These are phyloP conservation scores for Pyricularia grisea DNA, from an alignment of 2,329 filamentous ascomycete genomes.

Conservation along the genomic window DNA sequence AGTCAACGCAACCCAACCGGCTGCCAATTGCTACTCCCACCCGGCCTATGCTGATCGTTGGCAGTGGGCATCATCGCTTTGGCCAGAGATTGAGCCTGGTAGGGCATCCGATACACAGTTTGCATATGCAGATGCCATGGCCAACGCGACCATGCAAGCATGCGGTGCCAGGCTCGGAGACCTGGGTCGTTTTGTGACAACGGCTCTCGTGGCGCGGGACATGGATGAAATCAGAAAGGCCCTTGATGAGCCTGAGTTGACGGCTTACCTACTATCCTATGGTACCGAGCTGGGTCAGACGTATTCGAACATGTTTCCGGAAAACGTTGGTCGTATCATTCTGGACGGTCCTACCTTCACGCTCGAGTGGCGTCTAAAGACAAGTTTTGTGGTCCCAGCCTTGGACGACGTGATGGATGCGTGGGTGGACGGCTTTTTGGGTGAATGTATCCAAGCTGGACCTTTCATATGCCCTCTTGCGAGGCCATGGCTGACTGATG, in stretches of 20 bases:
- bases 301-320: constrained; percentile 40
- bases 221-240: constrained; percentile 37
- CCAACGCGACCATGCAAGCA: constrained; percentile 31
- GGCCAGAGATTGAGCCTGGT: constrained; percentile 11
- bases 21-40: constrained; percentile 34
- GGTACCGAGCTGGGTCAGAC: constrained; percentile 43
- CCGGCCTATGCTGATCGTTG: constrained; percentile 36
- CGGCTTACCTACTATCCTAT: constrained; percentile 40
- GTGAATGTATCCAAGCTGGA: constrained; percentile 38
- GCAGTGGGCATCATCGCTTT: constrained; percentile 23
- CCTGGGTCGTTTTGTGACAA: constrained; percentile 34
- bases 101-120: constrained; percentile 21
- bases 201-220: constrained; percentile 36
- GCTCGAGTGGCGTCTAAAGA: constrained; percentile 32
- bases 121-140: constrained; percentile 33
- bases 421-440: constrained; percentile 39
- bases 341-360: constrained; percentile 40
- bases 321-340: constrained; percentile 36
- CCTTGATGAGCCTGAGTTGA: constrained; percentile 34
- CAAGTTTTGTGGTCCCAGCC: constrained; percentile 35
- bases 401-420: constrained; percentile 39
- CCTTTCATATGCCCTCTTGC: constrained; percentile 35
- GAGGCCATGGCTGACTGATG: constrained; percentile 7
- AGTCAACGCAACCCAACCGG: constrained; percentile 36
- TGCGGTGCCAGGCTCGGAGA: constrained; percentile 34